Evolutionary conservation across 176 grass and related monocot species (phyloP).

Genomic region (Hsuehochloa calcarea): DNA sequence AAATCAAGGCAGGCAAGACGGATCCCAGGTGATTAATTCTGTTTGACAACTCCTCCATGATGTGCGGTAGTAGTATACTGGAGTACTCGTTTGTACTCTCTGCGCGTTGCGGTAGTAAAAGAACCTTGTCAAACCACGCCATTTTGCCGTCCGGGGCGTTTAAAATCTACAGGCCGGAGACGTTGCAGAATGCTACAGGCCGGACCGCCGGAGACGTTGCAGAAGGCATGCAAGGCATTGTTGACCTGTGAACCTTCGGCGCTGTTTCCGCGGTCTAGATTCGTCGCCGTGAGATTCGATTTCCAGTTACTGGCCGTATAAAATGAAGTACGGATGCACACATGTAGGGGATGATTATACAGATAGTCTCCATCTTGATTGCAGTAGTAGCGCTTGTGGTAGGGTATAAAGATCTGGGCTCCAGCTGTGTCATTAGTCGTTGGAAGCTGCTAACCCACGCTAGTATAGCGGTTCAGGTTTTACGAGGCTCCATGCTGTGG

Average conservation of each 20-base stretch:
- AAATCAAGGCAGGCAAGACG: background rate
- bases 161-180: background rate
- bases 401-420: background rate
- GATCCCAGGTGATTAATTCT: background rate
- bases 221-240: background rate
- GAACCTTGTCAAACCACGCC: background rate
- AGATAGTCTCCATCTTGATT: background rate
- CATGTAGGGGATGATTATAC: background rate
- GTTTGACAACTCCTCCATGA: background rate
- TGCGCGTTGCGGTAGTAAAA: background rate
- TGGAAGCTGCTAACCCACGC: background rate
- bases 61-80: background rate
- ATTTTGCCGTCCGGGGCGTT: background rate
- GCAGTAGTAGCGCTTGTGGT: background rate
- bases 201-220: background rate
- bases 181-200: background rate
- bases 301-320: background rate
- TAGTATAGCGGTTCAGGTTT: too few relatives aligned
- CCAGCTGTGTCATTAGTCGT: conserved; percentile 14
- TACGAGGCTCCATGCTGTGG: too few relatives aligned
- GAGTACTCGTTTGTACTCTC: background rate
- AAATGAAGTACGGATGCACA: background rate
- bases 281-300: background rate
- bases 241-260: conserved; percentile 21
- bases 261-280: background rate